These are phyloP conservation scores for Nasturtium officinale DNA, from an alignment of 345 rosid genomes.

Conservation along the genomic window DNA sequence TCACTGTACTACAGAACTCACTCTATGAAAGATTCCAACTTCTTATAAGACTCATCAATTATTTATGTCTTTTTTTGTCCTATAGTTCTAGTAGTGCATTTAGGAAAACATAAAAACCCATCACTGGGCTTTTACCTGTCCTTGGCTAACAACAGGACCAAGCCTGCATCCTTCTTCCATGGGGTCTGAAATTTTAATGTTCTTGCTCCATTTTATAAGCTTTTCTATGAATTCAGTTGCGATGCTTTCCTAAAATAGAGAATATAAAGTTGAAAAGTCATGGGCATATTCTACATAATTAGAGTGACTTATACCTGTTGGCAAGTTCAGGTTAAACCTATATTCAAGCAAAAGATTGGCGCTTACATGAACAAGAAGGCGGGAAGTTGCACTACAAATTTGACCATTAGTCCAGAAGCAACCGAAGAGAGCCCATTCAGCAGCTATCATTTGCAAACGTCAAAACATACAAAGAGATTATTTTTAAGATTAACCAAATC, in stretches of 20 bases:
- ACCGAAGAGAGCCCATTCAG: constrained; percentile 85
- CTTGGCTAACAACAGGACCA: constrained; percentile 80
- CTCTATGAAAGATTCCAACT: not conserved
- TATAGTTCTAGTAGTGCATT: constrained; percentile 5
- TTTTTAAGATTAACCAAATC: not conserved
- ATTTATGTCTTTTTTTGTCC: not conserved
- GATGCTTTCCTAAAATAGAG: constrained; percentile 62
- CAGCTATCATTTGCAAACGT: constrained; percentile 55
- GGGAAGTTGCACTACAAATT: constrained; percentile 98
- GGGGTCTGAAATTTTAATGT: constrained; percentile 81
- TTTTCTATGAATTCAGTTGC: constrained; percentile 67
- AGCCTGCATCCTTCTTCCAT: constrained; percentile 90
- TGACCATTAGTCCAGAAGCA: constrained; percentile 99
- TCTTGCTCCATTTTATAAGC: constrained; percentile 76
- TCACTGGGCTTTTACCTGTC: constrained; percentile 59
- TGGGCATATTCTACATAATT: constrained; percentile 1
- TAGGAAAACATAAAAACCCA: not conserved
- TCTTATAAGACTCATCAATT: not conserved
- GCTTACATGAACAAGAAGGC: constrained; percentile 88
- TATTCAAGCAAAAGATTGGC: constrained; percentile 20
- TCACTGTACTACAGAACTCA: constrained; percentile 3
- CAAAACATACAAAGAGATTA: constrained; percentile 23
- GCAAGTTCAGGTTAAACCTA: not conserved
- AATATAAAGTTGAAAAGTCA: not conserved
- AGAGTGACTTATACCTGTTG: constrained; percentile 9